These are phyloP conservation scores for Sporothrix protearum DNA, from an alignment of 2,329 filamentous ascomycete species.

Conservation along the genomic window DNA sequence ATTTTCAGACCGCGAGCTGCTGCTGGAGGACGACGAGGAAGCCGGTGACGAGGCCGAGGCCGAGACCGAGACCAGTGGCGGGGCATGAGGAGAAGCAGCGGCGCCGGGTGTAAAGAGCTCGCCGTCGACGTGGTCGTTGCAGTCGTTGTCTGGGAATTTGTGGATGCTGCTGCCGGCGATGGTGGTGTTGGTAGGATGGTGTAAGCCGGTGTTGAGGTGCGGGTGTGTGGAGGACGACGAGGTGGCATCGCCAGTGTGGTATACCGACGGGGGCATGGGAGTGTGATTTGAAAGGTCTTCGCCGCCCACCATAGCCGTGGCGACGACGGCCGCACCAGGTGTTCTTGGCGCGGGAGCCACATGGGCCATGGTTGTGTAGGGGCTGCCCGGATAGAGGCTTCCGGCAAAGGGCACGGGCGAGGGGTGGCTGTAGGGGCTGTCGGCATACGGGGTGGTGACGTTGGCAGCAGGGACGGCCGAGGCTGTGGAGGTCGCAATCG, in stretches of 20 bases:
- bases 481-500: background rate
- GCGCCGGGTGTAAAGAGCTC: slow-evolving; percentile 1
- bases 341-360: background rate
- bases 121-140: slow-evolving; percentile 4
- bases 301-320: background rate
- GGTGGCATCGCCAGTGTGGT: background rate
- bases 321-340: background rate
- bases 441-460: background rate
- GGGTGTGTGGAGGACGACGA: background rate
- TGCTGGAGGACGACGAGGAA: background rate
- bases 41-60: background rate
- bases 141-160: background rate
- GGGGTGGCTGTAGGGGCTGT: slow-evolving; percentile 10
- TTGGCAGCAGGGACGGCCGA: background rate
- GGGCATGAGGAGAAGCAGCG: background rate
- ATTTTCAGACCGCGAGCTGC: background rate
- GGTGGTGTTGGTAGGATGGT: too few species aligned
- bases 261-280: background rate
- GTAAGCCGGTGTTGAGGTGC: background rate
- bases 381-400: slow-evolving; percentile 1
- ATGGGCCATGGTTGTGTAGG: slow-evolving; percentile 4
- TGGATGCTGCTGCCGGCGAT: background rate
- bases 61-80: background rate
- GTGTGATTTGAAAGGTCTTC: background rate
- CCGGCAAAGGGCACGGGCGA: background rate